phyloP scores from a whole-genome alignment of 2,329 filamentous ascomycete genomes.

The Diaporthe destruens region DNA sequence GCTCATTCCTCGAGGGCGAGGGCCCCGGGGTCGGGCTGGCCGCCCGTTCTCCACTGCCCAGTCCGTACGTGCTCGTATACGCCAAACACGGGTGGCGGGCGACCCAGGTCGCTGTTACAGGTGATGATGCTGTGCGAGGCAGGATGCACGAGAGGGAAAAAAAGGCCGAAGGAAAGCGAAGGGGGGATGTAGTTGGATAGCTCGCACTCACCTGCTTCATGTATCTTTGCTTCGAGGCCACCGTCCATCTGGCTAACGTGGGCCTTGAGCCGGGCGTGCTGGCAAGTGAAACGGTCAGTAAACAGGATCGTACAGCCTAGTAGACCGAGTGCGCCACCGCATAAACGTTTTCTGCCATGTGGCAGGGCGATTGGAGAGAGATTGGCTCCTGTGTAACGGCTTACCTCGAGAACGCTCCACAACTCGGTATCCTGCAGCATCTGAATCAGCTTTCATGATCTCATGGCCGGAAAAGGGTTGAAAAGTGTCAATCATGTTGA shows the following conservation, averaged over 20 bases:
- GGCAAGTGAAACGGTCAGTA: slow-evolving; percentile 41
- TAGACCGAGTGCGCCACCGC: slow-evolving; percentile 44
- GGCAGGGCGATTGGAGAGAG: slow-evolving; percentile 42
- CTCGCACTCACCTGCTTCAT: slow-evolving; percentile 86
- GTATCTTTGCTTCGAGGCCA: slow-evolving; percentile 87
- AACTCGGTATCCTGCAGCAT: slow-evolving; percentile 81
- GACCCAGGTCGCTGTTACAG: slow-evolving; percentile 25
- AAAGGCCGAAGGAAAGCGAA: slow-evolving; percentile 49
- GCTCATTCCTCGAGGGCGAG: background rate
- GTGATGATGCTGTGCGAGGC: slow-evolving; percentile 36
- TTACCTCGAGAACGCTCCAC: slow-evolving; percentile 89
- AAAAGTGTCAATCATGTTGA: slow-evolving; percentile 27
- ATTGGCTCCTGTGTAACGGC: slow-evolving; percentile 52
- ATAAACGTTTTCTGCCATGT: slow-evolving; percentile 42
- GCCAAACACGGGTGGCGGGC: slow-evolving; percentile 29
- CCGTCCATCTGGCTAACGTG: slow-evolving; percentile 89
- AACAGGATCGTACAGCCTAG: slow-evolving; percentile 53
- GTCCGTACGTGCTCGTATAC: slow-evolving; percentile 33
- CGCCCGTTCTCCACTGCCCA: slow-evolving; percentile 12
- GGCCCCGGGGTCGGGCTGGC: slow-evolving; percentile 11
- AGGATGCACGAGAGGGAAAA: background rate
- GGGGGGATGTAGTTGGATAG: slow-evolving; percentile 42
- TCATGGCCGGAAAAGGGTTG: slow-evolving; percentile 24
- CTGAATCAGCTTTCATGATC: slow-evolving; percentile 41
- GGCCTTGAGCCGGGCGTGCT: slow-evolving; percentile 93